Base-by-base conservation (phyloP, 306 rosid species). In the Malus sieversii region DNA sequence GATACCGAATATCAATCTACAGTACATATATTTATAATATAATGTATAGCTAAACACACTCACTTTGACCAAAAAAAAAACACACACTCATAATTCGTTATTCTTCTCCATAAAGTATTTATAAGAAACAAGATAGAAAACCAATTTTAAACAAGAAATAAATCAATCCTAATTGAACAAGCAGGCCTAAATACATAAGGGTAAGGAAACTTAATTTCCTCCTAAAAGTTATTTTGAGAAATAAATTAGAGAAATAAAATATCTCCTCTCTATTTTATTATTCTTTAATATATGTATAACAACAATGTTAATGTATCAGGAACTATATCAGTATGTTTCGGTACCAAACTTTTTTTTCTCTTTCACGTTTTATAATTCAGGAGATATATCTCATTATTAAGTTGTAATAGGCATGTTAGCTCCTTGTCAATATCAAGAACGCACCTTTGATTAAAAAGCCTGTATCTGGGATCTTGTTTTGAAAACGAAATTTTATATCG, bases 381-480 rank as follows among this genome's bases (percentile, higher is more conserved):
- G 55, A 15, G 55, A 48, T 48, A 5, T 48, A 48, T 15, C 20
- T 48, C 46, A 20, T 19, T 15, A 18, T 2, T 65, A 62, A 35
- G 64, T 61, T 66, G 82, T 48, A 82, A 75, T 75, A 38, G 61
- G 77, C 77, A 75, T 82, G 72, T 86, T 82, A 72, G 80, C 78
- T 83, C 81, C 85, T 78, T 84, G 84, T 88, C 88, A 89, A 87
- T 77, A 85, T 87, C 85, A 87, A 80, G 72, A 73, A 77, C 71
- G 80, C 70, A 70, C 78, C 77, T 85, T 44, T 72, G 70, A 82
- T 82, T 35, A 57, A 66, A 80, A 80, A 1, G 51, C 46, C 68
- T 73, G 60, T 82, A 69, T 68, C 72, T 82, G 68, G 74, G 66
- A 66, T 79, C 83, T 68, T 65, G 82, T 82, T 66, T 75, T 76